Percentiles rank a stretch among this genome's conserved stretches.
phyloP scores from a whole-genome alignment of 805 yeast genomes.

The Torulaspora microellipsoides region DNA sequence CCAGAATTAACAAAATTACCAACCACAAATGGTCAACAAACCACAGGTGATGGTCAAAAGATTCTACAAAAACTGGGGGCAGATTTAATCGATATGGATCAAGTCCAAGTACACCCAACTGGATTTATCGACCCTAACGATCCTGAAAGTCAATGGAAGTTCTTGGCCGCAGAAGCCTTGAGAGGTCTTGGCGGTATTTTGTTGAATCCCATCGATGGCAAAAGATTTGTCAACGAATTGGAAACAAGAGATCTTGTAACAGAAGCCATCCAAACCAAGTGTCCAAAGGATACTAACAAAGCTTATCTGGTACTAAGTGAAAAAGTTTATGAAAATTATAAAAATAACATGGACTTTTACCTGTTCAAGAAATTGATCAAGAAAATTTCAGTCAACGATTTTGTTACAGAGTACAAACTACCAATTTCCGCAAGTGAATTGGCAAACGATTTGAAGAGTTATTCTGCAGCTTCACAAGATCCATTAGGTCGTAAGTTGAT shows the following conservation, averaged over 20 bases:
- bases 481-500: constrained; percentile 36
- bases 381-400: constrained; percentile 30
- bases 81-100: constrained; percentile 51
- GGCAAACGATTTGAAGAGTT: constrained; percentile 21
- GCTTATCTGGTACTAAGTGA: constrained; percentile 40
- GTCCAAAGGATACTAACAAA: constrained; percentile 29
- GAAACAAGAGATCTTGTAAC: constrained; percentile 51
- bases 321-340: constrained; percentile 42
- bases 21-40: constrained; percentile 52
- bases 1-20: constrained; percentile 46
- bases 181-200: constrained; percentile 58
- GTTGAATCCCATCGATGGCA: constrained; percentile 41
- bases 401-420: constrained; percentile 24
- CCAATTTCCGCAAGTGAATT: constrained; percentile 25
- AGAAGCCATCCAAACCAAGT: constrained; percentile 36
- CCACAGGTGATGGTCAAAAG: constrained; percentile 56
- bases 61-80: constrained; percentile 47
- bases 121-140: constrained; percentile 49
- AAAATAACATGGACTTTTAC: constrained; percentile 51
- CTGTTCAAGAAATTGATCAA: constrained; percentile 36
- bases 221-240: constrained; percentile 52
- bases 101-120: constrained; percentile 60
- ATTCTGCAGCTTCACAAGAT: constrained; percentile 30
- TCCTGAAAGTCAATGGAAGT: constrained; percentile 43
- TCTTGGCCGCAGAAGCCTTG: constrained; percentile 55